Percentiles rank a stretch among this genome's conserved stretches.
phyloP scores from a whole-genome alignment of 2,329 filamentous ascomycete species.

The Uncinocarpus reesii region DNA sequence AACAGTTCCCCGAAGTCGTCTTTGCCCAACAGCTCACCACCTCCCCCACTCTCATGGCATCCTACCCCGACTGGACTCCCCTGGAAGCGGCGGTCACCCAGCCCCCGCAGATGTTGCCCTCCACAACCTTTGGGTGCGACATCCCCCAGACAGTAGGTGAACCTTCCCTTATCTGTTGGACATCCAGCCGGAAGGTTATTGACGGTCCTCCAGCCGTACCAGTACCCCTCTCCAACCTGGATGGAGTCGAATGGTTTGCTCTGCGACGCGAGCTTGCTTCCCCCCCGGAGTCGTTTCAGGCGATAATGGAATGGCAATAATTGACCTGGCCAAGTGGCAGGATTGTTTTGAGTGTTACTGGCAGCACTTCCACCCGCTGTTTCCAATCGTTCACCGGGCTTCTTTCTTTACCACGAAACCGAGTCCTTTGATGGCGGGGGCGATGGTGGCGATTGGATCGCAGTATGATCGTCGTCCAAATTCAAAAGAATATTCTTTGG shows the following conservation, averaged over 20 bases:
- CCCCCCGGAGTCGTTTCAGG: constrained; percentile 26
- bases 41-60: constrained; percentile 28
- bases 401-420: constrained; percentile 27
- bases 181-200: background rate
- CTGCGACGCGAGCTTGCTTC: constrained; percentile 32
- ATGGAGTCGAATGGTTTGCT: constrained; percentile 29
- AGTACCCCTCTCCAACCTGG: constrained; percentile 34
- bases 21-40: constrained; percentile 24
- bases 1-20: constrained; percentile 28
- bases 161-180: constrained; percentile 32
- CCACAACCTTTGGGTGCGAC: constrained; percentile 26
- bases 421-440: constrained; percentile 25
- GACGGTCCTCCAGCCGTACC: constrained; percentile 25
- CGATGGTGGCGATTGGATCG: constrained; percentile 30
- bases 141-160: constrained; percentile 32
- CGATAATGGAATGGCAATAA: constrained; percentile 28
- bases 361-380: constrained; percentile 29
- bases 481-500: constrained; percentile 27
- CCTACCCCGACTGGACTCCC: constrained; percentile 28
- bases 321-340: constrained; percentile 28
- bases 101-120: constrained; percentile 27
- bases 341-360: constrained; percentile 30
- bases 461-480: constrained; percentile 29
- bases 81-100: constrained; percentile 22
- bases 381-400: constrained; percentile 28